Percentiles rank a stretch among this genome's conserved stretches.
These are phyloP conservation scores for Leptographium lundbergii DNA, from an alignment of 2,329 filamentous ascomycete genomes.

Conservation along the genomic window DNA sequence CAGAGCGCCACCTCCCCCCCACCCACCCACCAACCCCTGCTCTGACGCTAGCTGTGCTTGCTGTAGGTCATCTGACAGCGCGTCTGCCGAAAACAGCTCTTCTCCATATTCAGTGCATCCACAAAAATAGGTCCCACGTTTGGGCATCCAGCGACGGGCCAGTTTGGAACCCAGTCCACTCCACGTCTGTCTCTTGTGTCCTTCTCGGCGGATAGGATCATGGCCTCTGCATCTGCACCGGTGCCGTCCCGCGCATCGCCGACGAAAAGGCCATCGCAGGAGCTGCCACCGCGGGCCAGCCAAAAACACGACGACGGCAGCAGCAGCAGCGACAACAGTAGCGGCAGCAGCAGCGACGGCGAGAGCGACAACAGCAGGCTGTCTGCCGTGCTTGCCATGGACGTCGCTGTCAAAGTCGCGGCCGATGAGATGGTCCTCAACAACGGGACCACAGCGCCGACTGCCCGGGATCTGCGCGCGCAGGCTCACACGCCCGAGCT, in stretches of 20 bases:
- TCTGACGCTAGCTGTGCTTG: not conserved
- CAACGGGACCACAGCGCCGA: slow-evolving; percentile 5
- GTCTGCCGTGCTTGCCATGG: not conserved
- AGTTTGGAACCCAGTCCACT: not conserved
- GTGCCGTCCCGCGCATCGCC: slow-evolving; percentile 7
- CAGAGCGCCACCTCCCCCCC: not conserved
- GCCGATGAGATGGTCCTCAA: slow-evolving; percentile 11
- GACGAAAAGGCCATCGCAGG: slow-evolving; percentile 9
- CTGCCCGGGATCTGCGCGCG: slow-evolving; percentile 3
- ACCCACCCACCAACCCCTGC: not conserved
- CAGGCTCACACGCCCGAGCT: slow-evolving; percentile 26
- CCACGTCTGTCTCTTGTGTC: not conserved
- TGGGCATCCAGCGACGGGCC: not conserved
- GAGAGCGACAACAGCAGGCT: not conserved
- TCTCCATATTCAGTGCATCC: not conserved
- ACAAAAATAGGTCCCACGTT: not conserved
- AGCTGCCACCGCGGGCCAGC: slow-evolving; percentile 4
- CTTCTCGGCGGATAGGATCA: not conserved
- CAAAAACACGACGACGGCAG: not conserved
- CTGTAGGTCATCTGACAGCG: slow-evolving; percentile 1
- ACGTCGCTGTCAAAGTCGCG: slow-evolving; percentile 1
- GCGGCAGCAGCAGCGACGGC: not conserved
- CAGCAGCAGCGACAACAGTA: not conserved
- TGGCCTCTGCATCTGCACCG: slow-evolving; percentile 4
- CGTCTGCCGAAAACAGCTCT: not conserved